Base-by-base conservation (phyloP, 352 stramenopile genomes). In the Phytophthora fragariae region DNA sequence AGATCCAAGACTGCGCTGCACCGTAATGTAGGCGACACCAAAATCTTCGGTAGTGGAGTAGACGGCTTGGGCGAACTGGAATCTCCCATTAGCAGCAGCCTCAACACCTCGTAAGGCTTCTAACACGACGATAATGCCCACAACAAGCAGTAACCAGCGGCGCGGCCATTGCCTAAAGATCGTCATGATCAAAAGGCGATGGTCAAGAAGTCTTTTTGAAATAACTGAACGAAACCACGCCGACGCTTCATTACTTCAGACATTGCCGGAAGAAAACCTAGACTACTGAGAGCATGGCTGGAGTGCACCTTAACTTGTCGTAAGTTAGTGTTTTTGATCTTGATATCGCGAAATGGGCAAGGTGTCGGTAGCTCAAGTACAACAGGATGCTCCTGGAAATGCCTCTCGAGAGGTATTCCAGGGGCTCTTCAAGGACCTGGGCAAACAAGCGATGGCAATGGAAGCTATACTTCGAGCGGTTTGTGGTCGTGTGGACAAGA, bases 381-480 rank as follows among this genome's bases (percentile, higher is more conserved):
- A n/a, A 3, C 57, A 61, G 3, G 62, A 77, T 57, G 55, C 41
- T 14, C 62, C 59, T 61, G 70, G 56, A 29, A 70, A 29, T 27
- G 68, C 77, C 2, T 92, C 86, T 56, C 74, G 77, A 0, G 81
- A 90, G 31, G 68, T 94, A 37, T 92, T 94, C 64, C 84, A 94
- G 47, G 74, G 81, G 3, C 75, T 94, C 12, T 92, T 94, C 61
- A 83, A 83, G 47, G 85, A 93, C 56, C 50, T 94, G 5, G 85
- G 85, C 17, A 91, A 86, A 57, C 87, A 94, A 58, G 87, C 87
- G 11, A 92, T 92, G 84, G 85, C 87, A 9, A 79, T 94, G 31
- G 87, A 94, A 70, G 75, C 80, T 35, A 90, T 94, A 50, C 54
- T 94, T 53, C 85, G 87, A 5, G 57, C 79, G 12, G 77, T 94